phyloP scores from a whole-genome alignment of 208 protist genomes.

The Angomonas deanei region DNA sequence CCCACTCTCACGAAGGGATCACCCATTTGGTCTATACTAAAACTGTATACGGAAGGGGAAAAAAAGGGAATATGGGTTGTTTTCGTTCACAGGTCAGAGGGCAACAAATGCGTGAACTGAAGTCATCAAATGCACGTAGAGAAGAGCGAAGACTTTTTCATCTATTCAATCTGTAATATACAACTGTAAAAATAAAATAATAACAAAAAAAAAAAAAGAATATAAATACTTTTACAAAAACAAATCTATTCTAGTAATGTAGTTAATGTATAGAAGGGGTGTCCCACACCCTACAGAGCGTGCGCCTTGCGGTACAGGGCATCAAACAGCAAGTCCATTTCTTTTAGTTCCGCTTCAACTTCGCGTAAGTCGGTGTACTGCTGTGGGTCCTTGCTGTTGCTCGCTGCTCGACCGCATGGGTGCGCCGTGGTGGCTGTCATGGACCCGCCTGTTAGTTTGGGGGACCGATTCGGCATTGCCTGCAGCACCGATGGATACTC shows the following conservation, averaged over 20 bases:
- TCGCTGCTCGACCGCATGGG: background rate
- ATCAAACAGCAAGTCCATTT: constrained; percentile 5
- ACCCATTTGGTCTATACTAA: constrained; percentile 38
- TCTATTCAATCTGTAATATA: background rate
- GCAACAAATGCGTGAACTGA: background rate
- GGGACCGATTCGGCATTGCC: background rate
- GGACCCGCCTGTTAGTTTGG: background rate
- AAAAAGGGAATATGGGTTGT: background rate
- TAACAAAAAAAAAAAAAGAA: constrained; percentile 14
- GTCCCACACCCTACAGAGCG: background rate
- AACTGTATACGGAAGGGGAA: background rate
- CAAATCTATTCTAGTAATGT: background rate
- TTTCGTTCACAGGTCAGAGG: background rate
- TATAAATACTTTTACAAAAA: background rate
- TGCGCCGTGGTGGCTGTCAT: background rate
- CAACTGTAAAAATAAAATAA: background rate
- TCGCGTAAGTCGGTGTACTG: background rate
- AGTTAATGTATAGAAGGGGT: background rate
- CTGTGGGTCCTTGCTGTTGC: background rate
- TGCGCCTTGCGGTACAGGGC: constrained; percentile 9
- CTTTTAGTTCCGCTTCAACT: background rate
- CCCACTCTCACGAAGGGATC: constrained; percentile 85
- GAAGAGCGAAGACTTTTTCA: no score
- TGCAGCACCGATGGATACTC: background rate
- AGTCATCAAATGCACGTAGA: no score